Conservation (phyloP, 2,329 filamentous ascomycete species). For the Balansia obtecta region DNA sequence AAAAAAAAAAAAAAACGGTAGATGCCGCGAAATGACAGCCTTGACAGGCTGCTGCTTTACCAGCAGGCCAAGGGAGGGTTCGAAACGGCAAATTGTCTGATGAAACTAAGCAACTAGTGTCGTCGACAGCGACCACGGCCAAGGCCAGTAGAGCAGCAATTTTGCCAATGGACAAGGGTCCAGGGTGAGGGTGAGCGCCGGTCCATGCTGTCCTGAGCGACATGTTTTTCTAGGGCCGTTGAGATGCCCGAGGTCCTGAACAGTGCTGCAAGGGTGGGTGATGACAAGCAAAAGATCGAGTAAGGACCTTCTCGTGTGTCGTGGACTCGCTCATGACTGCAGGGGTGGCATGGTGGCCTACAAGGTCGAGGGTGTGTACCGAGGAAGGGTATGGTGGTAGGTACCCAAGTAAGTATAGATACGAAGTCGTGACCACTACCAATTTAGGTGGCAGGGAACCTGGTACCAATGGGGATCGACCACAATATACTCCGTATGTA, state of each 20-base stretch:
- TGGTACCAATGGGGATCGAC: neutral
- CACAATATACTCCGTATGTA: neutral
- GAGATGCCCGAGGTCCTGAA: conserved; percentile 9
- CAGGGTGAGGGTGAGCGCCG: conserved; percentile 1
- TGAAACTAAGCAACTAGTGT: neutral
- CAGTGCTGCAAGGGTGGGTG: conserved; percentile 9
- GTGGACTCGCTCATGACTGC: neutral
- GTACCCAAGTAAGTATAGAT: neutral
- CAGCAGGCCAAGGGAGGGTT: neutral
- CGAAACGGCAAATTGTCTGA: neutral
- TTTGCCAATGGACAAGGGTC: conserved; percentile 6
- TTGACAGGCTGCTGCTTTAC: neutral
- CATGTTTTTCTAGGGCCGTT: conserved; percentile 6
- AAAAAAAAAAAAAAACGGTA: neutral
- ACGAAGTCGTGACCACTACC: neutral
- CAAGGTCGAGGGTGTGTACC: neutral
- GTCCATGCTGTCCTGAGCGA: neutral
- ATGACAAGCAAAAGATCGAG: conserved; percentile 4
- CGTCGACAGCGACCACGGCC: conserved; percentile 5
- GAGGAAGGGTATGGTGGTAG: neutral
- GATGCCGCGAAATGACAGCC: neutral
- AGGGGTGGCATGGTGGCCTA: neutral
- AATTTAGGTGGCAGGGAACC: neutral
- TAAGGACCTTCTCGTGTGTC: neutral
- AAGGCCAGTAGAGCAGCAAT: conserved; percentile 5